Conservation (phyloP, 768 basidiomycete genomes). For the Phallus indusiatus region DNA sequence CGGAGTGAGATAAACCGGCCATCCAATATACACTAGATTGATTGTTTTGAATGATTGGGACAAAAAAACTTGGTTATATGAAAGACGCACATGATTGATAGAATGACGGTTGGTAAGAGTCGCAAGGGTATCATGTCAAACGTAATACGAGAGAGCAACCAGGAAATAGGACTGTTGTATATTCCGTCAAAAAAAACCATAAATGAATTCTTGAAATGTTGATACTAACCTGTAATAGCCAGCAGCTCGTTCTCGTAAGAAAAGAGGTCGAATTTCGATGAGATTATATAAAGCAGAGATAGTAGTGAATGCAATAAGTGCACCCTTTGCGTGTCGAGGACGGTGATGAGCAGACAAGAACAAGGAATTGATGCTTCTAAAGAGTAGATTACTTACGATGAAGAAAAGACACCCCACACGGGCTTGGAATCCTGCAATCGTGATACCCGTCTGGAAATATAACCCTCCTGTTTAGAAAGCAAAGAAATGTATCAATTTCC, state of each 20-base stretch:
- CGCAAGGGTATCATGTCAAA: constrained; percentile 89
- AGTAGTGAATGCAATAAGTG: constrained; percentile 84
- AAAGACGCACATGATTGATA: constrained; percentile 64
- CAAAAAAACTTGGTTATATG: background rate
- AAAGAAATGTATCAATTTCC: background rate
- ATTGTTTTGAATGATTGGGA: background rate
- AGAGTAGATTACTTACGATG: constrained; percentile 38
- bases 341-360: constrained; percentile 8
- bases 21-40: constrained; percentile 76
- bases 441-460: constrained; percentile 70
- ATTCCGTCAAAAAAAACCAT: constrained; percentile 1
- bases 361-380: background rate
- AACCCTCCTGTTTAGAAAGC: constrained; percentile 50
- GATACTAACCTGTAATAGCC: constrained; percentile 67
- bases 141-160: constrained; percentile 80
- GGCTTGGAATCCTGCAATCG: constrained; percentile 90
- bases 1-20: constrained; percentile 76
- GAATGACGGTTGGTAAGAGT: constrained; percentile 79
- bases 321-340: constrained; percentile 43
- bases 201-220: background rate
- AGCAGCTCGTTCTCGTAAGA: constrained; percentile 81
- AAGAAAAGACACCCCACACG: constrained; percentile 94
- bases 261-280: constrained; percentile 73
- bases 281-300: constrained; percentile 87
- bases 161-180: constrained; percentile 63